Evolutionary conservation across 305 asterid species (phyloP).

Genomic region (Ajuga reptans): DNA sequence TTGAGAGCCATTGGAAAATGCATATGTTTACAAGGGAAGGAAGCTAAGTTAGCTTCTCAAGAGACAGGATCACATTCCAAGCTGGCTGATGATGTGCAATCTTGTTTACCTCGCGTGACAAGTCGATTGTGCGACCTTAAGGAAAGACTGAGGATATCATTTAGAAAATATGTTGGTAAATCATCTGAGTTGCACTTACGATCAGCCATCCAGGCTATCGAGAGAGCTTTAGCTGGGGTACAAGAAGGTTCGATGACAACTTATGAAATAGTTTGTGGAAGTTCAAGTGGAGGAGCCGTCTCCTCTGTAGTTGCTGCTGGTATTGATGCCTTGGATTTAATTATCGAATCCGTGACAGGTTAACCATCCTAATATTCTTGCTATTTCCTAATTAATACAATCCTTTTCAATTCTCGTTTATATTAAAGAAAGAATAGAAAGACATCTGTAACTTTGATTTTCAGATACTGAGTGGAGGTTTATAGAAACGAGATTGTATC

Average conservation of each 20-base stretch:
- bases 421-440: neutral
- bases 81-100: constrained; percentile 29
- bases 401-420: neutral
- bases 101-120: constrained; percentile 29
- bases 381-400: neutral
- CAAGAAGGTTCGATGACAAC: constrained; percentile 51
- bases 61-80: constrained; percentile 47
- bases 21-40: constrained; percentile 69
- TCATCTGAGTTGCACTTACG: constrained; percentile 61
- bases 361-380: constrained; percentile 15
- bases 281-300: constrained; percentile 58
- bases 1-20: constrained; percentile 76
- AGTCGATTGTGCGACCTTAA: constrained; percentile 47
- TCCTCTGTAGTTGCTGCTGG: constrained; percentile 75
- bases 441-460: neutral
- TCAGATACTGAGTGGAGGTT: neutral
- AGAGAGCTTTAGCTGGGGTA: constrained; percentile 87
- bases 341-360: constrained; percentile 77
- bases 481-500: neutral
- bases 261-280: constrained; percentile 56
- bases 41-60: constrained; percentile 57
- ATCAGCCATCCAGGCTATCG: constrained; percentile 61
- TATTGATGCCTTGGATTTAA: constrained; percentile 64
- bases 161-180: constrained; percentile 45
- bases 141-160: constrained; percentile 57